phyloP scores from a whole-genome alignment of 176 grass and related monocot species.

The Paspalum notatum region DNA sequence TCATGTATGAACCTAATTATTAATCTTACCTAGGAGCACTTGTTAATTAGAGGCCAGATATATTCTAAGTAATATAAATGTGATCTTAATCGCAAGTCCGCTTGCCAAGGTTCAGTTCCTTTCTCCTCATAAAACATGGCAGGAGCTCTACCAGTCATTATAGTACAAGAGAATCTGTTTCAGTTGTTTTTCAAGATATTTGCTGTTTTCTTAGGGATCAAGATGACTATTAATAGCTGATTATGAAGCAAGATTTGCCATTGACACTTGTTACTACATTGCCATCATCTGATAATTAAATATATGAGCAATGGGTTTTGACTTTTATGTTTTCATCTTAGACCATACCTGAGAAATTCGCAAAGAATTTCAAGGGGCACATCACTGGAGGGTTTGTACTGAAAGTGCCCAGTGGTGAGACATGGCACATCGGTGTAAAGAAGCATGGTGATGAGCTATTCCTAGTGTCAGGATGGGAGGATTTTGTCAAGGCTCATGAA shows the following conservation, averaged over 20 bases:
- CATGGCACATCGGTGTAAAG: slow-evolving; percentile 31
- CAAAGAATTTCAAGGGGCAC: slow-evolving; percentile 41
- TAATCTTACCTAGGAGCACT: slow-evolving; percentile 6
- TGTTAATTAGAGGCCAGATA: not conserved
- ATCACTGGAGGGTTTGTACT: slow-evolving; percentile 38
- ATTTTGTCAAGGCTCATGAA: slow-evolving; percentile 56
- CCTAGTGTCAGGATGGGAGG: slow-evolving; percentile 51
- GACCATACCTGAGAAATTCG: slow-evolving; percentile 54
- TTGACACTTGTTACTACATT: not conserved
- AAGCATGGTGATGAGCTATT: slow-evolving; percentile 25
- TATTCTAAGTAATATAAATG: not conserved
- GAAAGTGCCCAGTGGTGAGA: slow-evolving; percentile 35
- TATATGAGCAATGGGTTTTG: not conserved
- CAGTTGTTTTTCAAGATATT: not conserved
- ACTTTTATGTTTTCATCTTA: slow-evolving; percentile 23
- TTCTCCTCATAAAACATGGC: not conserved
- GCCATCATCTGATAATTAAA: not conserved
- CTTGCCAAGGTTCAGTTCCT: not conserved
- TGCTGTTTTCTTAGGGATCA: not conserved
- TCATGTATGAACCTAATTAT: not conserved
- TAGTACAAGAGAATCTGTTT: not conserved
- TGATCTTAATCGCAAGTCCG: not conserved
- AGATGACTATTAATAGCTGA: not conserved
- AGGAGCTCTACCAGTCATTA: not conserved
- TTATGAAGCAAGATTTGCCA: not conserved